Conservation (phyloP, 2,329 filamentous ascomycete species). For the Ophiocordyceps camponoti-saundersi region DNA sequence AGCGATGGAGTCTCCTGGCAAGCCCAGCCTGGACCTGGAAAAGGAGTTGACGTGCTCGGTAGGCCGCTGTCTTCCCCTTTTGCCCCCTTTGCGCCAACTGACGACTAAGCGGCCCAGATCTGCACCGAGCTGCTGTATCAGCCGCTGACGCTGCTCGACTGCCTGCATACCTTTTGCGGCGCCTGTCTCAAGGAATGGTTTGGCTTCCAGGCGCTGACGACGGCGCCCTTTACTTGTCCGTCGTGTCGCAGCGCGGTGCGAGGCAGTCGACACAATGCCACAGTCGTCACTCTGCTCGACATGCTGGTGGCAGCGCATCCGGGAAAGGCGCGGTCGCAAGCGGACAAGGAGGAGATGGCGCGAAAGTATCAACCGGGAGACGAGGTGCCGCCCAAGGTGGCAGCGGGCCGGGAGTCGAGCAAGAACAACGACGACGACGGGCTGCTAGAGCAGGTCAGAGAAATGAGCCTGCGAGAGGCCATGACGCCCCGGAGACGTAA, state of each 20-base stretch:
- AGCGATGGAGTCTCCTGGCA: constrained; percentile 31
- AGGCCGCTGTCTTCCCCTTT: constrained; percentile 17
- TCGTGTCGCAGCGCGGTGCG: constrained; percentile 78
- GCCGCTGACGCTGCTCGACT: constrained; percentile 80
- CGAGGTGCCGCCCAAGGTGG: constrained; percentile 51
- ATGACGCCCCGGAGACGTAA: constrained; percentile 24
- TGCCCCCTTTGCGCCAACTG: not conserved
- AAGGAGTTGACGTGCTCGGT: constrained; percentile 92
- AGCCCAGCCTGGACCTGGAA: constrained; percentile 54
- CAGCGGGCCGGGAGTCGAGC: constrained; percentile 28
- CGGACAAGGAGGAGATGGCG: constrained; percentile 63
- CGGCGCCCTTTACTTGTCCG: constrained; percentile 65
- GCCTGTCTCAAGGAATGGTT: constrained; percentile 97
- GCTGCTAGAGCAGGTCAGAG: constrained; percentile 53
- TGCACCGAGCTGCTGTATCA: constrained; percentile 91
- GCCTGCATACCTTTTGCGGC: constrained; percentile 90
- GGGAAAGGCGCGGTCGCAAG: constrained; percentile 46
- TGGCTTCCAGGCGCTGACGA: constrained; percentile 51
- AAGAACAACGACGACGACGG: constrained; percentile 47
- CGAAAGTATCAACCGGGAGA: constrained; percentile 69
- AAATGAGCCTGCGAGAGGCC: constrained; percentile 55
- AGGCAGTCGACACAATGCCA: constrained; percentile 78
- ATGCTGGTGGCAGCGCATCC: constrained; percentile 75
- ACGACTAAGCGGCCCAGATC: constrained; percentile 41
- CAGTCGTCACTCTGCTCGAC: constrained; percentile 74